Evolutionary conservation across 768 basidiomycete genomes (phyloP).

Genomic region (Boletales sp.): DNA sequence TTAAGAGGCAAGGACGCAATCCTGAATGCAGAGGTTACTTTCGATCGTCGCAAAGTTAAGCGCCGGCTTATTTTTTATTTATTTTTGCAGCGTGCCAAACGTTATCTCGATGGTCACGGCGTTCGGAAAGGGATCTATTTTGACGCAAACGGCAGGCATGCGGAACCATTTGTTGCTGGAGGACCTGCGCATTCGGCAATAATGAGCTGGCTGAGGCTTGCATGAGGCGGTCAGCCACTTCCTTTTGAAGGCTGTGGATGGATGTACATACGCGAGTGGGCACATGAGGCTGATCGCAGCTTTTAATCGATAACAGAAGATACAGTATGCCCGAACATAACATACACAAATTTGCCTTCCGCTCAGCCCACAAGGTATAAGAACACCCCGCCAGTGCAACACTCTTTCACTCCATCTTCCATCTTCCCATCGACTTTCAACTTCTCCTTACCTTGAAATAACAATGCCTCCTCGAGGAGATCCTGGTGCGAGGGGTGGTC

Average conservation of each 20-base stretch:
- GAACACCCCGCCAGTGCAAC: constrained; percentile 5
- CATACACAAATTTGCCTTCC: constrained; percentile 22
- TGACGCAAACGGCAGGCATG: constrained; percentile 61
- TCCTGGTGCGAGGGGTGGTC: constrained; percentile 22
- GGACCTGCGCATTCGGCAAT: constrained; percentile 54
- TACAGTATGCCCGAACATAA: constrained; percentile 15
- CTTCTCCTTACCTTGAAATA: background rate
- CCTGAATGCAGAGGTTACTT: constrained; percentile 61
- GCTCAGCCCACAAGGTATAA: constrained; percentile 14
- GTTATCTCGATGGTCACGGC: constrained; percentile 75
- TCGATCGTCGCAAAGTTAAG: background rate
- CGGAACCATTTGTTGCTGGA: constrained; percentile 52
- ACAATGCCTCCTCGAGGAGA: constrained; percentile 40
- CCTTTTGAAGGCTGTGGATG: background rate
- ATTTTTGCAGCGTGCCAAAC: constrained; percentile 56
- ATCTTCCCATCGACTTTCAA: constrained; percentile 7
- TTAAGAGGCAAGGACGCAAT: constrained; percentile 84
- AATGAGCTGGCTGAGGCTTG: constrained; percentile 55
- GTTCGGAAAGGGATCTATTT: constrained; percentile 63
- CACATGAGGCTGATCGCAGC: background rate
- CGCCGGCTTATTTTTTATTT: background rate
- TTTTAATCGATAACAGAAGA: constrained; percentile 22
- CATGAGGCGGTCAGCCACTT: constrained; percentile 5
- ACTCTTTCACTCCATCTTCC: constrained; percentile 15
- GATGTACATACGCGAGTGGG: constrained; percentile 6